These are phyloP conservation scores for Syzygium oleosum DNA, from an alignment of 345 rosid genomes.

Conservation along the genomic window DNA sequence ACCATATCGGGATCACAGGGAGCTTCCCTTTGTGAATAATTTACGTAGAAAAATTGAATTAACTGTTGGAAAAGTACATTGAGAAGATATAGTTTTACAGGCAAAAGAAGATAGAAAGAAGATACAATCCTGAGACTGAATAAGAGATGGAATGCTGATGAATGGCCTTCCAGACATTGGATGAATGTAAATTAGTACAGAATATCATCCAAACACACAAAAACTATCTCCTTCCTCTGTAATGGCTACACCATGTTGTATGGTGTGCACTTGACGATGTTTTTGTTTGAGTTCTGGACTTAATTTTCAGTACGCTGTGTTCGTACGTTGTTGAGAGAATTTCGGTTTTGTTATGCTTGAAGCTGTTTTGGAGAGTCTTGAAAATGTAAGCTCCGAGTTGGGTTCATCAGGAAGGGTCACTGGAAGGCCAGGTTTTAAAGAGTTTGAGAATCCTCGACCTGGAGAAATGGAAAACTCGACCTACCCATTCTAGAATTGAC, in stretches of 20 bases:
- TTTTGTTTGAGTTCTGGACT: background rate
- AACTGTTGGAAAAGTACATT: background rate
- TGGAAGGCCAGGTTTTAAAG: background rate
- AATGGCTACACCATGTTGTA: background rate
- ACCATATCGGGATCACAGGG: slow-evolving; percentile 77
- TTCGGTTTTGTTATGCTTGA: background rate
- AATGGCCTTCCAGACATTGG: background rate
- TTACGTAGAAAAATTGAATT: background rate
- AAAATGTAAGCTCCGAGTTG: background rate
- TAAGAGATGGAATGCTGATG: background rate
- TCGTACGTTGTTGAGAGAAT: background rate
- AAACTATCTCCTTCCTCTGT: background rate
- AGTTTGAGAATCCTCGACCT: background rate
- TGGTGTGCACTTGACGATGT: background rate
- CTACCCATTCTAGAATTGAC: background rate
- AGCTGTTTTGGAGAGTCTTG: background rate
- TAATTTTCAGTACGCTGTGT: background rate
- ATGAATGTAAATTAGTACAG: background rate
- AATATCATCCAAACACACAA: background rate
- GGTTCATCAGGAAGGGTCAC: background rate
- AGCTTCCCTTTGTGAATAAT: slow-evolving; percentile 48
- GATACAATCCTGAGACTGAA: background rate
- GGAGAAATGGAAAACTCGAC: background rate
- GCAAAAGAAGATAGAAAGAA: background rate
- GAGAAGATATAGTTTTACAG: background rate